phyloP scores from a whole-genome alignment of 352 stramenopile species.

The Pythium oligandrum region DNA sequence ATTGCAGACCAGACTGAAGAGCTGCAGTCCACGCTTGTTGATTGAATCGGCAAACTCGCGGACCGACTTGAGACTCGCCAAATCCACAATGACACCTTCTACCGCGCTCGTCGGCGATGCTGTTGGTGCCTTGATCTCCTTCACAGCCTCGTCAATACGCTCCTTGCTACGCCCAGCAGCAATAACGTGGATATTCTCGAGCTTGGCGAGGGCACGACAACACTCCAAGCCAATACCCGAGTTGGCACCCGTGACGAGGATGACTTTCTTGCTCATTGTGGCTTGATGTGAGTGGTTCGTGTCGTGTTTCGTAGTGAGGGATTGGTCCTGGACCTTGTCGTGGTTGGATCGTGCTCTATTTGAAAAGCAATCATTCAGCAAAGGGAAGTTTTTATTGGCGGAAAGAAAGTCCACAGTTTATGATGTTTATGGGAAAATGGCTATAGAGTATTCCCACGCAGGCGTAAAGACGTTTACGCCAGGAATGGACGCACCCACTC shows the following conservation, averaged over 20 bases:
- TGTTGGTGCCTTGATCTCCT: conserved; percentile 5
- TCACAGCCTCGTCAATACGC: conserved; percentile 18
- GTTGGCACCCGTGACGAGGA: conserved; percentile 34
- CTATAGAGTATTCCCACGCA: neutral
- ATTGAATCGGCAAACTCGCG: conserved; percentile 15
- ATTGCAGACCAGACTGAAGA: conserved; percentile 37
- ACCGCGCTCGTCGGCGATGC: conserved; percentile 4
- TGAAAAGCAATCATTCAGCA: neutral
- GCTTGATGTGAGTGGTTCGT: too few relatives aligned
- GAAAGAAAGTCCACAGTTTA: neutral
- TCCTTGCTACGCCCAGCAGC: conserved; percentile 22
- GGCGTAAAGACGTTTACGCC: neutral
- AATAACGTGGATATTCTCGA: conserved; percentile 23
- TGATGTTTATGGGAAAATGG: neutral
- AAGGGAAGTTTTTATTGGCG: neutral
- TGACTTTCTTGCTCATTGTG: conserved; percentile 3
- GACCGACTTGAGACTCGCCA: conserved; percentile 26
- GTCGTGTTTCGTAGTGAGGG: neutral
- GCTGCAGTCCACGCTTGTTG: conserved; percentile 12
- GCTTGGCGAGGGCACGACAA: conserved; percentile 16
- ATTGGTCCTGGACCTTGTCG: neutral
- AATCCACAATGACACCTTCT: conserved; percentile 25
- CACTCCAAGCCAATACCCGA: conserved; percentile 26
- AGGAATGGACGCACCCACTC: neutral
- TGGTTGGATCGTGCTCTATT: too few relatives aligned